phyloP scores from a whole-genome alignment of 495 filamentous ascomycete genomes.

The Thermochaetoides thermophila region DNA sequence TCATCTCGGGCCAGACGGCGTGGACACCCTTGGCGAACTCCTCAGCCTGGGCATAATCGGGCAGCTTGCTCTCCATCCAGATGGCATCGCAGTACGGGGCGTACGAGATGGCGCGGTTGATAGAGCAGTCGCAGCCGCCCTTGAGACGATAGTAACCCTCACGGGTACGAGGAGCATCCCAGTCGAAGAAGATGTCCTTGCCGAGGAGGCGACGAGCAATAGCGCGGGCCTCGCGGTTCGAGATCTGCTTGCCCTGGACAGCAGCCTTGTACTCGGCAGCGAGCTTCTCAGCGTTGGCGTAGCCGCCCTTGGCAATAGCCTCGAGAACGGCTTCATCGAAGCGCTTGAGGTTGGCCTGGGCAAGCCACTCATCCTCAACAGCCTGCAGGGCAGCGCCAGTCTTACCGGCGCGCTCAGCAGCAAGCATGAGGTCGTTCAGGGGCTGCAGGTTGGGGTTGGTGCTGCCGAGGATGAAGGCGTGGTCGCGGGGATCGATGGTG shows the following conservation, averaged over 20 bases:
- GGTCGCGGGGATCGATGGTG: constrained; percentile 88
- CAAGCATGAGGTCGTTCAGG: constrained; percentile 80
- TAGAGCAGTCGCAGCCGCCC: constrained; percentile 80
- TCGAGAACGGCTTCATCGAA: constrained; percentile 83
- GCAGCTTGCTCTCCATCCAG: constrained; percentile 98
- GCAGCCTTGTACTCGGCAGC: constrained; percentile 47
- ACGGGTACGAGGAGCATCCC: constrained; percentile 78
- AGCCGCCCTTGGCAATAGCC: constrained; percentile 46
- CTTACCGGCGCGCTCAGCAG: constrained; percentile 73
- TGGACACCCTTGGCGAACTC: constrained; percentile 93
- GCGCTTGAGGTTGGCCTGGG: constrained; percentile 73
- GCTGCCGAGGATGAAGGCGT: constrained; percentile 77
- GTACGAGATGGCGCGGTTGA: constrained; percentile 84
- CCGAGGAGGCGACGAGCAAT: constrained; percentile 75
- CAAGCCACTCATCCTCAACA: constrained; percentile 80
- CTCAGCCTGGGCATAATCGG: constrained; percentile 81
- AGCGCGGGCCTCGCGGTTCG: constrained; percentile 65
- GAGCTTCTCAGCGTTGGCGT: constrained; percentile 51
- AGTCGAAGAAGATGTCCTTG: constrained; percentile 76
- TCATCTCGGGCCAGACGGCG: constrained; percentile 88
- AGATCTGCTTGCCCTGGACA: constrained; percentile 56
- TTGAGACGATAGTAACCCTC: constrained; percentile 89
- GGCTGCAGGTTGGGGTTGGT: constrained; percentile 78
- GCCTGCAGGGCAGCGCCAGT: constrained; percentile 67
- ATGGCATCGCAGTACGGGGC: constrained; percentile 90